Base-by-base conservation (phyloP, 2,329 filamentous ascomycete species). In the Ceratocystis cacaofunesta region DNA sequence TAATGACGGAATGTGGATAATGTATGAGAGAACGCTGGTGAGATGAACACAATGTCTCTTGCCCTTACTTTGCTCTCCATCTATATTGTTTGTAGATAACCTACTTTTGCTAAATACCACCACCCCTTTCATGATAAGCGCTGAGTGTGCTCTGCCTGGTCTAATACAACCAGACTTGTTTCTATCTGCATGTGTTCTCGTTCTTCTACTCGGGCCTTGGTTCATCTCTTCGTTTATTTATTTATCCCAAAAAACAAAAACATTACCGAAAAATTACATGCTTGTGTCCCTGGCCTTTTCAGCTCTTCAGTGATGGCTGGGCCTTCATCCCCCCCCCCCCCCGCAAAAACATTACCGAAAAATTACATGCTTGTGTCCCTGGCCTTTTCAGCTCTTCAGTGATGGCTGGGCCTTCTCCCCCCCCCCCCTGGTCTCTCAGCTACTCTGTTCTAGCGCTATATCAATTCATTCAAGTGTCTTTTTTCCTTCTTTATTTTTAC, bases 181-280 rank as follows among this genome's bases (percentile, higher is more conserved):
- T 50, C 8, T 19, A 52, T 52, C 22, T 52, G 19, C 48, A 52
- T 52, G 22, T 52, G 48, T 25, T 25, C 12, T 25, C 52, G 28
- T 57, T 57, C 25, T 57, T 30, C 28, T 8, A 57, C 10, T 41
- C 28, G 22, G 52, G 15, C 25, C 52, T 36, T 58, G 55, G 17
- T 58, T 58, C 55, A 58, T 58, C 28, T 36, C 55, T 58, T 58
- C 55, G 30, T 58, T 32, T 58, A 58, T 58, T 58, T 58, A 58
- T 58, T 28, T 52, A 52, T 52, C 48, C 55, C 55, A 30, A 58
- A 58, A 58, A 58, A 36, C 28, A 58, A 58, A 58, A 41, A 58
- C 28, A 58, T 58, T 58, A 6, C 28, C 25, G 32, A 36, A 58
- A 58, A n/a, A 58, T 58, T 58, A 58, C 55, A 58, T 36, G 25